Evolutionary conservation across 2,329 filamentous ascomycete species (phyloP), one percentile per base, ranked within the genome.

Genomic region (Penicillium sp.): DNA sequence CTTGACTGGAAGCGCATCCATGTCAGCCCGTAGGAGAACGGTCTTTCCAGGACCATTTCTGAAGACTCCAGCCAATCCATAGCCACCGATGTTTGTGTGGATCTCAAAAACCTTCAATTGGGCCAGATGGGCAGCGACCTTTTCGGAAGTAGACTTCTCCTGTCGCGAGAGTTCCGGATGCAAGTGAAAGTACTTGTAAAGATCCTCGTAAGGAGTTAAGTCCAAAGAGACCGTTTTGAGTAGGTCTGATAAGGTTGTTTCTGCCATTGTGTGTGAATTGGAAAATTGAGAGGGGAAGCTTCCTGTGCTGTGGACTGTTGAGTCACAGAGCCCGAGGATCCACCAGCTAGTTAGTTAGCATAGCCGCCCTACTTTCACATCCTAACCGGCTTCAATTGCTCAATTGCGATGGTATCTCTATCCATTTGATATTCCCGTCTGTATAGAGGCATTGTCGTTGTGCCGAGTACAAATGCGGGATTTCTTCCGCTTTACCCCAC

Each of bases 121-220:
- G 20, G 57, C 44, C 1, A 82, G 68, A 46, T 74, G 65, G 2
- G 62, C 53, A 1, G 72, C 69, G 34, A 79, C 69, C 0, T 63
- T 74, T 14, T 70, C 59, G 0, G 80, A 76, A 0, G 80, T 82
- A 32, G 72, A 61, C 14, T 69, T 59, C 58, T 84, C 81, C 59
- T 77, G 78, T 2, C 72, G 70, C 0, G 80, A 82, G 23, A 84
- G 74, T 42, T 82, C 81, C 0, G 81, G 80, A 52, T 82, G 65
- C 10, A 70, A 62, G 58, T 84, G 81, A 44, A 83, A 74, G 57
- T 80, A 63, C 53, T 76, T 80, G 70, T 84, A 84, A 3, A 79
- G 65, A 1, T 64, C 62, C 65, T 82, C 74, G 55, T 80, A 81
- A 0, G 63, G 61, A 3, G 55, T 41, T 3, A 78, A 59, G 40